Base-by-base conservation (phyloP, 177 flowering plant species). In the Vitis hybrid region DNA sequence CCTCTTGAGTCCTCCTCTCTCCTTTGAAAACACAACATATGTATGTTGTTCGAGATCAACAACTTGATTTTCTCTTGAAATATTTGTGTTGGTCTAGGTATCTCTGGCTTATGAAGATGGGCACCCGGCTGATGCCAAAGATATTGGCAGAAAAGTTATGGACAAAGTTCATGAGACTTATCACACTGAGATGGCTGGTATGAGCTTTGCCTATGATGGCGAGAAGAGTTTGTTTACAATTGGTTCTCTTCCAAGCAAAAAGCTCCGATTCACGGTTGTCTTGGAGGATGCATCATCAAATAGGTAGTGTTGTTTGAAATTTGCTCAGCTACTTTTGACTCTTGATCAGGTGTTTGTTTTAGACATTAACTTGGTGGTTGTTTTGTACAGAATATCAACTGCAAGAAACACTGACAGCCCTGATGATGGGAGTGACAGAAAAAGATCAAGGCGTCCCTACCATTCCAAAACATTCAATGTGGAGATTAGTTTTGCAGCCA, bases 151-250 rank as follows among this genome's bases (percentile, higher is more conserved):
- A 18, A 66, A 29, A n/a, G 60, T 67, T 6, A 29, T 72, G 11
- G 71, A 72, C 7, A 67, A 55, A 20, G 66, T 72, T 13, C 60
- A 60, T 7, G 60, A 51, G 33, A 72, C 70, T 9, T 66, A 72
- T 22, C 13, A 9, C 12, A 60, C 65, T 48, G 75, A 72, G 16
- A 55, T 72, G 0, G 75, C 26, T 6, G 66, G 67, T 9, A 72
- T 67, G 66, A 5, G 66, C 3, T 67, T 72, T 45, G 75, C 75
- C 10, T 72, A 72, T 67, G 75, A 72, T 60, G 75, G 75, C 1
- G 75, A 72, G 51, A 66, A 72, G 55, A 61, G 52, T 12, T 62
- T 72, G 60, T 72, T 26, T 20, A 72, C 75, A 11, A 61, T 65
- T n/a, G 75, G 75, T 2, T 8, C 75, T 31, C 71, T 72, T 2